Conservation (phyloP, 345 rosid genomes). For the Nasturtium officinale region DNA sequence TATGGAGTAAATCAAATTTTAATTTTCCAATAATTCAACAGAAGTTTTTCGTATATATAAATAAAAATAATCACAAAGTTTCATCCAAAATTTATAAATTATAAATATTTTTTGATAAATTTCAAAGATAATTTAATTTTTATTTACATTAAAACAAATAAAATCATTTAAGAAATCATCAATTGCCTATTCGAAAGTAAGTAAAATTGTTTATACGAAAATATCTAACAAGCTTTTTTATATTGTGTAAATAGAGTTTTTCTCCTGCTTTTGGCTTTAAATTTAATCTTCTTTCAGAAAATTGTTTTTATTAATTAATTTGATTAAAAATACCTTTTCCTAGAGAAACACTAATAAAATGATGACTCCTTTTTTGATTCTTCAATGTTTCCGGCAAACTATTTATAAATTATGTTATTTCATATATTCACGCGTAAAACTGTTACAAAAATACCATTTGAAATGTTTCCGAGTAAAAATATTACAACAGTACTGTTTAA, state of each 20-base stretch:
- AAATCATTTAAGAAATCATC: neutral
- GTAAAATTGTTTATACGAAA: neutral
- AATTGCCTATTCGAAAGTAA: neutral
- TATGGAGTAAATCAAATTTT: neutral
- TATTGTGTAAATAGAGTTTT: no score
- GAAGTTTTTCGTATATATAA: neutral
- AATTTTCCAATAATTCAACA: no score
- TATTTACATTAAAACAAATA: neutral
- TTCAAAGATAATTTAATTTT: neutral
- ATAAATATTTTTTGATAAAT: no score
- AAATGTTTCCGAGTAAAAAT: no score
- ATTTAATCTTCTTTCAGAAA: no score
- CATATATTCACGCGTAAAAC: neutral
- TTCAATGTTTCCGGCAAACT: no score
- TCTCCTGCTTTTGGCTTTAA: neutral
- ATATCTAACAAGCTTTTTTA: neutral
- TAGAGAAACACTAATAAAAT: no score
- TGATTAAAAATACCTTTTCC: no score
- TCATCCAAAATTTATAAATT: neutral
- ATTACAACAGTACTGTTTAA: no score
- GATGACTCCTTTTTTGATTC: neutral
- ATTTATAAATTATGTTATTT: no score
- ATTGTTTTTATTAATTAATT: no score
- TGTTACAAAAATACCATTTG: no score
- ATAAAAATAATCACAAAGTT: neutral